phyloP scores from a whole-genome alignment of 1,139 yeast species.

The Candida albicans region DNA sequence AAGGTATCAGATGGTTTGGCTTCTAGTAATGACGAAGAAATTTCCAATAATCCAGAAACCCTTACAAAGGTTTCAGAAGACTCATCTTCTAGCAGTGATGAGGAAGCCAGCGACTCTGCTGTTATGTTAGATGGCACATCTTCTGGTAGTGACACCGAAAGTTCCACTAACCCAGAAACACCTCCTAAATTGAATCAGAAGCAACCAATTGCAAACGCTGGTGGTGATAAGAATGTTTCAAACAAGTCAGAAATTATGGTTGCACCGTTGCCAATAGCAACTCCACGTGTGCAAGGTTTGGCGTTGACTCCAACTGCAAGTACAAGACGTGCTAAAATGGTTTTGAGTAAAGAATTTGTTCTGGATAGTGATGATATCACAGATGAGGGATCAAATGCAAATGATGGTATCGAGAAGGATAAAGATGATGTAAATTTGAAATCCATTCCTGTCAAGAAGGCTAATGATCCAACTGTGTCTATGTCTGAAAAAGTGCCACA shows the following conservation, averaged over 20 bases:
- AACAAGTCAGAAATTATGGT: no score
- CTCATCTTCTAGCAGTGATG: not conserved
- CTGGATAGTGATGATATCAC: not conserved
- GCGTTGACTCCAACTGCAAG: not conserved
- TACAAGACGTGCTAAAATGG: not conserved
- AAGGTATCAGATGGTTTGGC: no score
- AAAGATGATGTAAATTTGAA: not conserved
- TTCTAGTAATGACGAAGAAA: not conserved
- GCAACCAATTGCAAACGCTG: not conserved
- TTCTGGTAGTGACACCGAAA: not conserved
- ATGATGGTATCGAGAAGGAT: not conserved
- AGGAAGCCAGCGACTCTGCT: not conserved
- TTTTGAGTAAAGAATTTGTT: constrained; percentile 2
- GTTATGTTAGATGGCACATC: no score
- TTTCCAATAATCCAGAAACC: not conserved
- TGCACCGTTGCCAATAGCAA: not conserved
- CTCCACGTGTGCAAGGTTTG: no score
- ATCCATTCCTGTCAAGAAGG: not conserved
- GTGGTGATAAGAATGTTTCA: not conserved
- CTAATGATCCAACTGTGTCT: no score
- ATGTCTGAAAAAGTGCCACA: not conserved
- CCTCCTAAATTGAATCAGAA: not conserved
- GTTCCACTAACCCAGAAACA: not conserved
- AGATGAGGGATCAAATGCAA: not conserved
- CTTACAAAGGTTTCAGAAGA: not conserved